Evolutionary conservation across 805 yeast species (phyloP), one percentile per base, ranked within the genome.

Genomic region (Candida manassasensis): DNA sequence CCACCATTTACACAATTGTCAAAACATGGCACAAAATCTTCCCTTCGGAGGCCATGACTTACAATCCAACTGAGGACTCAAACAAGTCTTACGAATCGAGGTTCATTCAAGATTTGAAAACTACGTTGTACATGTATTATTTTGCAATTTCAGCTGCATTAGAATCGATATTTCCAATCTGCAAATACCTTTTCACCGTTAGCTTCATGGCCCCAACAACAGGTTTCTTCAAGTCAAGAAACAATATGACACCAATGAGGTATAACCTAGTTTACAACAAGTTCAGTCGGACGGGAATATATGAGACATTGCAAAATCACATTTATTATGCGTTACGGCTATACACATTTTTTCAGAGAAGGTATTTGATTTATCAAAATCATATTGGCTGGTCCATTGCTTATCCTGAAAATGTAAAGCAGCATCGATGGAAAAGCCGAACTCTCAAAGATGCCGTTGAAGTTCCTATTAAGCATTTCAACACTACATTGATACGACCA

Each of bases 291-390:
- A 15, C 34, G 19, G 27, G 34, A 7, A 19, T 45, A 16, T 45
- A 40, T 34, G 49, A 49, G n/a, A 30, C 36, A 6, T 35, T 57
- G 11, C 53, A 46, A 37, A 40, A 59, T 15, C 58, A 55, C 27
- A 50, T 48, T 32, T 52, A 49, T 32, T 57, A 49, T 34, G 44
- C 55, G 5, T 37, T 48, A 35, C 41, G 62, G 29, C 13, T 55
- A 7, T 47, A 41, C 35, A 45, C 56, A 11, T 57, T 52, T 36
- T 48, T 57, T 29, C 40, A 43, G 28, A 45, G 47, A 16, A 37
- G 61, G 21, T 30, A 37, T 27, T 21, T 36, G 5, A 48, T 55
- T 28, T 54, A 41, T 34, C 39, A 43, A 8, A 37, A 45, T 16
- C 33, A 49, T 32, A 37, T 43, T 6, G 29, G 21, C 9, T 56